Evolutionary conservation across 1,284 basidiomycete species (phyloP).

Genomic region (Schizophyllum amplum): DNA sequence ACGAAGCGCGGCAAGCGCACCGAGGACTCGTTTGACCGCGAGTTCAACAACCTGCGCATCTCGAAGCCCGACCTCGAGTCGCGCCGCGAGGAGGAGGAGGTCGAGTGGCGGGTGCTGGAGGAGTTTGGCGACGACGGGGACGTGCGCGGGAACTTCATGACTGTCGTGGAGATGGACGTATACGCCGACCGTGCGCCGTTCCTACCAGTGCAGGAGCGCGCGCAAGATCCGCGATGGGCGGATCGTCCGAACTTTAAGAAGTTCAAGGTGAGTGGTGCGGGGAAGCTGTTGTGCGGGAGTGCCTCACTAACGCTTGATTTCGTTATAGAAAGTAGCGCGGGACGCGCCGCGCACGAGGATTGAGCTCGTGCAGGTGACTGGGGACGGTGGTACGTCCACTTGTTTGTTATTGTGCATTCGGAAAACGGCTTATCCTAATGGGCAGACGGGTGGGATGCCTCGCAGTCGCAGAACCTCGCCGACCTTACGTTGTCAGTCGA

Average conservation of each 20-base stretch:
- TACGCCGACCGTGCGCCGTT: slow-evolving; percentile 23
- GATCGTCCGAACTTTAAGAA: slow-evolving; percentile 77
- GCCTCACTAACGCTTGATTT: neutral
- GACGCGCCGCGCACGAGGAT: neutral
- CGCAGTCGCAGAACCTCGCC: neutral
- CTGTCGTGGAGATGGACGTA: slow-evolving; percentile 66
- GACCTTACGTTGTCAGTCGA: neutral
- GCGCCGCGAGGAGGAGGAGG: slow-evolving; percentile 29
- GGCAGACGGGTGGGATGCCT: neutral
- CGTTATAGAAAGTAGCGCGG: neutral
- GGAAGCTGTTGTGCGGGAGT: neutral
- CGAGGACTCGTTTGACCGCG: slow-evolving; percentile 74
- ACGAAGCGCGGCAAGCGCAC: slow-evolving; percentile 60
- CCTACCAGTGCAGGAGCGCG: slow-evolving; percentile 10
- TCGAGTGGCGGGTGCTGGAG: slow-evolving; percentile 59
- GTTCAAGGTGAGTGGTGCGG: slow-evolving; percentile 41
- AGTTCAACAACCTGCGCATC: slow-evolving; percentile 78
- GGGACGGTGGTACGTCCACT: neutral
- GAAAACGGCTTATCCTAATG: neutral
- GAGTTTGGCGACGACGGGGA: slow-evolving; percentile 66
- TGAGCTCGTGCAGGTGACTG: neutral
- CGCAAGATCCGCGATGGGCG: slow-evolving; percentile 36
- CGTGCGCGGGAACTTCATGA: slow-evolving; percentile 80
- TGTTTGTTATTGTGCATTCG: neutral
- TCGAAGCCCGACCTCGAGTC: slow-evolving; percentile 51